phyloP scores from a whole-genome alignment of 495 filamentous ascomycete species.

The Aspergillus asperescens region DNA sequence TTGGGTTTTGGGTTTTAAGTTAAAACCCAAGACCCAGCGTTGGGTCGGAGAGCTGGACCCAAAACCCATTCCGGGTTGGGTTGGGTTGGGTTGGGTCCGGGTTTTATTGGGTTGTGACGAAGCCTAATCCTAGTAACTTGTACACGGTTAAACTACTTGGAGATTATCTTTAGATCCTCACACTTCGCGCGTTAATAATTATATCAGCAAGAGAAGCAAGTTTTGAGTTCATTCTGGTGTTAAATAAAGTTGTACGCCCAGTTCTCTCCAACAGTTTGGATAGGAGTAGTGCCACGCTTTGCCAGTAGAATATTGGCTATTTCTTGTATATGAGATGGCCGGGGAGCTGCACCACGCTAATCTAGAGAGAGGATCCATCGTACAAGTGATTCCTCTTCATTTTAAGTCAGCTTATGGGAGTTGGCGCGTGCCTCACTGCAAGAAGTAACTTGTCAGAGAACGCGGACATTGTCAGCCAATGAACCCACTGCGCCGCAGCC shows the following conservation, averaged over 20 bases:
- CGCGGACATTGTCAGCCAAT: too few relatives aligned
- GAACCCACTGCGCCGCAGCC: too few relatives aligned
- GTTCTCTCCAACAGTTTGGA: slow-evolving; percentile 7
- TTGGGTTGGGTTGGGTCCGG: too few relatives aligned
- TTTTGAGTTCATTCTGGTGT: slow-evolving; percentile 22
- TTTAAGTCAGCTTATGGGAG: slow-evolving; percentile 21
- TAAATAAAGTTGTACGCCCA: slow-evolving; percentile 27
- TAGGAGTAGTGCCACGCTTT: slow-evolving; percentile 28
- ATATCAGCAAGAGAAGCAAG: slow-evolving; percentile 18
- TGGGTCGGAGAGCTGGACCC: too few relatives aligned
- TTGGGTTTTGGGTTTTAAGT: too few relatives aligned
- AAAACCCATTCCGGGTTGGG: too few relatives aligned
- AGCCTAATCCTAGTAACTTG: slow-evolving; percentile 22
- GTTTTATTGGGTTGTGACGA: too few relatives aligned
- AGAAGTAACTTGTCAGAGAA: background rate
- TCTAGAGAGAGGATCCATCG: slow-evolving; percentile 29
- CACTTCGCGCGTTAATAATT: slow-evolving; percentile 15
- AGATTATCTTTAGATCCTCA: slow-evolving; percentile 33
- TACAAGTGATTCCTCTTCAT: slow-evolving; percentile 22
- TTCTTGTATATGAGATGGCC: slow-evolving; percentile 26
- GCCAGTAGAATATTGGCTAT: slow-evolving; percentile 17
- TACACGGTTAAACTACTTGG: slow-evolving; percentile 38
- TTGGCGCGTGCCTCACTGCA: slow-evolving; percentile 10
- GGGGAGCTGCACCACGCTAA: slow-evolving; percentile 4
- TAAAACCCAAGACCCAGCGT: too few relatives aligned